Evolutionary conservation across 345 rosid species (phyloP), one percentile per base, ranked within the genome.

Genomic region (Schrenkiella parvula): DNA sequence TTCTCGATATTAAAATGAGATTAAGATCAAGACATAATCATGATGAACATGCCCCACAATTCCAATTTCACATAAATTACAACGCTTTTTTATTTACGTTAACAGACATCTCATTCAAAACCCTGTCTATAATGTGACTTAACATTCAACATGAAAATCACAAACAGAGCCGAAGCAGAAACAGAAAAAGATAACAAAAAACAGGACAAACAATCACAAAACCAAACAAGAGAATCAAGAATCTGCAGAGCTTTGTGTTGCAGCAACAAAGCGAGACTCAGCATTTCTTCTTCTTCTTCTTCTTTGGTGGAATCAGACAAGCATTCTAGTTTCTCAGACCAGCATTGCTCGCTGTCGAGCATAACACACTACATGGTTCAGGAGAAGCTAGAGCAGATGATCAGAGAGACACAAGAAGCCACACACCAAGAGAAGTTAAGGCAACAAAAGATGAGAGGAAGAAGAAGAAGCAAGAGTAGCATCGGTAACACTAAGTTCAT

Each of bases 351-450:
- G 0, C 63, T 90, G 71, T 90, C 98, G 17, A 93, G 89, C 84
- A 70, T 93, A 15, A 62, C 93, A 32, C 98, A 90, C 62, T 89
- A 87, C 63, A 85, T 90, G 95, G 93, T 92, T 54, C 98, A 92
- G 41, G 90, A 92, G 75, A 84, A 86, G 80, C 84, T 91, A 8
- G 93, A 87, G 67, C 91, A 89, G 67, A 84, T 91, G 90, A 91
- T 91, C 19, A 76, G 80, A 53, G 89, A 86, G 52, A 81, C 75
- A 80, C 83, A 82, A 67, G 84, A 77, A 78, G 77, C 82, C 35
- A 80, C 81, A 68, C 59, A 57, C 5, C 63, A 66, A 42, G 80
- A 56, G 55, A 76, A 76, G 62, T 22, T 76, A 0, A 70, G 55
- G 13, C 61, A 64, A 15, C 53, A 71, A 4, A 82, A 77, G 41